A percentile compares a stretch with the other conserved stretches of the same genome.
Conservation (phyloP, 2,329 filamentous ascomycete species). For the Diaporthe amygdali region DNA sequence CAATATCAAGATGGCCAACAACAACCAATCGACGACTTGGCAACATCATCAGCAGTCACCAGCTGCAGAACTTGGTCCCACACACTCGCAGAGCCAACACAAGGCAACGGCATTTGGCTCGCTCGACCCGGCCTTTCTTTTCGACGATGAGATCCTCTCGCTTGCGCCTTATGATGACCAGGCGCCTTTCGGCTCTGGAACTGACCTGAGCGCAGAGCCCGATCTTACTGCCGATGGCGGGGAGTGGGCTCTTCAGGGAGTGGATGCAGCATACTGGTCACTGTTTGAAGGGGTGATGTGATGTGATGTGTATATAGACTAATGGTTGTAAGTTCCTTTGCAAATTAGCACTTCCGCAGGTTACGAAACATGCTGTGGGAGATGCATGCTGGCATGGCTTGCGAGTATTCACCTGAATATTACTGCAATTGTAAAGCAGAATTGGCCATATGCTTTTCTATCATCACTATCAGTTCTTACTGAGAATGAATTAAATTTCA, state of each 20-base stretch:
- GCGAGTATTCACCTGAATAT: no score
- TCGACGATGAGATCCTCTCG: slow-evolving; percentile 3
- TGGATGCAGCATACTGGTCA: slow-evolving; percentile 30
- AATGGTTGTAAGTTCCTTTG: neutral
- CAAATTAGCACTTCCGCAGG: no score
- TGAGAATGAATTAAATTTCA: no score
- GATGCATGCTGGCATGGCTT: no score
- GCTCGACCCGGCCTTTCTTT: neutral
- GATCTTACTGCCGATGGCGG: slow-evolving; percentile 30
- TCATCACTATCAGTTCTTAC: no score
- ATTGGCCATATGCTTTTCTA: no score
- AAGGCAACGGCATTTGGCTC: slow-evolving; percentile 14
- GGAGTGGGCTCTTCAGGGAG: slow-evolving; percentile 30
- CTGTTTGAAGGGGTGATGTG: slow-evolving; percentile 25
- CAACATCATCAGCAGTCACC: neutral
- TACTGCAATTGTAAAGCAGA: no score
- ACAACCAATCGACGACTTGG: neutral
- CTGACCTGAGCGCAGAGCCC: neutral
- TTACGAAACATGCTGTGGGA: neutral
- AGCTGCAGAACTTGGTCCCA: neutral
- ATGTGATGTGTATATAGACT: neutral
- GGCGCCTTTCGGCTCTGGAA: slow-evolving; percentile 1
- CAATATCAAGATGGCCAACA: slow-evolving; percentile 41
- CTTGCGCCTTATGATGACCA: slow-evolving; percentile 17
- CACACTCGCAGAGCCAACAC: neutral